Percentiles rank a stretch among this genome's conserved stretches.
phyloP scores from a whole-genome alignment of 495 filamentous ascomycete genomes.

The Penicillium crystallinum region DNA sequence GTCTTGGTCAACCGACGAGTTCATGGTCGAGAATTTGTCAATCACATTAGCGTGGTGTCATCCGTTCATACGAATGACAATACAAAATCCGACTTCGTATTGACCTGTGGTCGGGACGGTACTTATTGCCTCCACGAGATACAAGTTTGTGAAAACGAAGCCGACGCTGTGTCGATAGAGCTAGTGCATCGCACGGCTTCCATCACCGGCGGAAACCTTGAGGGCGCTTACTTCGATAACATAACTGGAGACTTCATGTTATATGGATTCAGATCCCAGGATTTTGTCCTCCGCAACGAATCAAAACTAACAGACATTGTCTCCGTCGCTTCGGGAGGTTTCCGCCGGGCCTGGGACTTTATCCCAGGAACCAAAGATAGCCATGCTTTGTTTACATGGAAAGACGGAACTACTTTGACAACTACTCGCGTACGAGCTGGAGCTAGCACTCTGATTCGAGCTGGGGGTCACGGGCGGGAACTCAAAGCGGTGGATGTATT shows the following conservation, averaged over 20 bases:
- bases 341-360: conserved; percentile 65
- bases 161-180: conserved; percentile 21
- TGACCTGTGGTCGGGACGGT: conserved; percentile 73
- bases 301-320: conserved; percentile 58
- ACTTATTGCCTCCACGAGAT: conserved; percentile 54
- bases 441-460: conserved; percentile 50
- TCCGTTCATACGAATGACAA: conserved; percentile 6
- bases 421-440: conserved; percentile 45
- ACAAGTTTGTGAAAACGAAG: not conserved
- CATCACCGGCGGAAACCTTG: conserved; percentile 62
- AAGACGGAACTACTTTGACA: conserved; percentile 34
- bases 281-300: conserved; percentile 78
- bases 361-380: conserved; percentile 26
- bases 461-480: conserved; percentile 81
- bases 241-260: conserved; percentile 52
- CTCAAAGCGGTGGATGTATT: conserved; percentile 69
- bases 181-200: conserved; percentile 51
- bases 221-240: conserved; percentile 56
- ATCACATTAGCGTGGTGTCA: conserved; percentile 46
- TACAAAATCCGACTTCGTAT: conserved; percentile 24
- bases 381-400: conserved; percentile 48
- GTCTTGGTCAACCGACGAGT: conserved; percentile 27
- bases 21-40: conserved; percentile 66
- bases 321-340: conserved; percentile 73
- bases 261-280: conserved; percentile 72